Evolutionary conservation across 768 basidiomycete species (phyloP), one percentile per base, ranked within the genome.

Genomic region (Dacryopinax primogenitus): DNA sequence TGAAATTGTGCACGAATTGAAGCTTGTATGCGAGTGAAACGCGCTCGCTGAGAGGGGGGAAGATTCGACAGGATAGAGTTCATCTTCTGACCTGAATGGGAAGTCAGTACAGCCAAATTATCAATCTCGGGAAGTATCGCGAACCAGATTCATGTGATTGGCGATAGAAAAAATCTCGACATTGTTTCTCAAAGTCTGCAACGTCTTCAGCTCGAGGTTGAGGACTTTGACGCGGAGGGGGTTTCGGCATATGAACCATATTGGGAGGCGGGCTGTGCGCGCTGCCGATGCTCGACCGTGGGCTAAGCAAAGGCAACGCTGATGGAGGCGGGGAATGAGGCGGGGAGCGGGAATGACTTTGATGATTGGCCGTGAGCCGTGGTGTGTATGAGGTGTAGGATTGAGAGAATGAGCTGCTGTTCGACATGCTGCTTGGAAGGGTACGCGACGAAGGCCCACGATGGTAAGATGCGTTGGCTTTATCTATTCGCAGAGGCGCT

Each of bases 1-100:
- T 95, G 92, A 71, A 86, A 93, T 47, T 86, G 85, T 39, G 90
- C 85, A 44, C 92, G 85, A 30, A 93, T 86, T 21, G 88, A 88
- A 0, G 91, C 87, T 73, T 95, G 92, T 21, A 94, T 75, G 66
- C 89, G 85, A 23, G 90, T 87, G 73, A 87, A 95, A 0, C 89
- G 86, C 9, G 92, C 90, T 65, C 89, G 86, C 69, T 94, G 91
- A 0, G 88, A 85, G 1, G 90, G 83, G 6, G 87, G 87, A 2
- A 92, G 80, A 34, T 85, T 86, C 47, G 89, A 81, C 51, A 95
- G 78, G 2, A 85, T 90, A 68, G 90, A 86, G 15, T 88, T 87
- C 85, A 95, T 92, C 67, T 81, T 77, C 61, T 84, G 84, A 30
- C 89, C 87, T 58, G 32, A 15, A 6, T 9, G 26, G 26, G 7